Base-by-base conservation (phyloP, 2,329 filamentous ascomycete genomes). In the Leptographium procerum region DNA sequence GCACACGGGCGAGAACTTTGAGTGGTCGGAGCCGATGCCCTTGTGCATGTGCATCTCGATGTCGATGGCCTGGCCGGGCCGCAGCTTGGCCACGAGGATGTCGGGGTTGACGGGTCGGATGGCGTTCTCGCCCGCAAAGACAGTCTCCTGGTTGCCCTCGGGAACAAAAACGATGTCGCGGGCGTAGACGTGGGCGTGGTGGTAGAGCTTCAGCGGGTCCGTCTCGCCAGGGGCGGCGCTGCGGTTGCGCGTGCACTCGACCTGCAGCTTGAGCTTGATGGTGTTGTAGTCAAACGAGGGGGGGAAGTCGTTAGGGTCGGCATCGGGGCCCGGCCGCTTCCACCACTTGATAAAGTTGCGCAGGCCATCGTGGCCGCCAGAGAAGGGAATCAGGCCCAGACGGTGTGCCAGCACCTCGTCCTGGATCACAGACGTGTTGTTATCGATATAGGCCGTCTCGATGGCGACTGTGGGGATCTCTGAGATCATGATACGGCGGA, bases 371-470 rank as follows among this genome's bases (percentile, higher is more conserved):
- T 85, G 83, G 61, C 84, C 83, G 64, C 89, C 94, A 64, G 86
- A 87, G 65, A 99, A 86, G 22, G 95, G 94, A 57, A 99, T 87
- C 52, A 99, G 83, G 60, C 94, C 94, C 34, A 99, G 79, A 51
- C 94, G 83, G 71, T 94, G 89, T 19, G 91, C 87, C 56, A 99
- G 85, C 5, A 99, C 92, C 76, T 99, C 94, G 70, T 99, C 94
- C 71, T 97, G 92, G 67, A 99, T 94, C 40, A 99, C 91, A 6
- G 90, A 96, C 55, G 92, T 97, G 78, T 99, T 99, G 78, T 96
- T 95, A 70, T 89, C 83, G 63, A 97, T 85, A 75, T 88, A 99
- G 69, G 95, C 89, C 62, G 85, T 86, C 77, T 99, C 94, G 67
- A 99, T 91, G 65, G 95, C 94, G 52, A 99, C 81, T 2, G 91